A percentile compares a stretch with the other conserved stretches of the same genome.
These are phyloP conservation scores for Schoenoplectus tabernaemontani DNA, from an alignment of 202 grass and related monocot genomes.

Conservation along the genomic window DNA sequence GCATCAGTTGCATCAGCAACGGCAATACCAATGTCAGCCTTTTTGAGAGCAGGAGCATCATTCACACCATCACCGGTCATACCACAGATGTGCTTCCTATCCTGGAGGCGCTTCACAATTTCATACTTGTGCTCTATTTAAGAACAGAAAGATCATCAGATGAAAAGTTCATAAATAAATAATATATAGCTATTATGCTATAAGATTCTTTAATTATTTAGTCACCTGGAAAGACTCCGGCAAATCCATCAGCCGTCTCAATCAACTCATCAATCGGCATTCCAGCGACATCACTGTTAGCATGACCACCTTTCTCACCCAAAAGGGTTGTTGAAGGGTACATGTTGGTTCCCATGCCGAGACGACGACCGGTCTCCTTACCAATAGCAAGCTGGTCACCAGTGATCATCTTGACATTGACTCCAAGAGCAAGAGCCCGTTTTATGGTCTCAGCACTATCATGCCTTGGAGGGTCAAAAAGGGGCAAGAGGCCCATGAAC, in stretches of 20 bases:
- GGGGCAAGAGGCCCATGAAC: slow-evolving; percentile 68
- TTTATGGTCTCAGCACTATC: slow-evolving; percentile 93
- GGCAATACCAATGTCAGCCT: slow-evolving; percentile 93
- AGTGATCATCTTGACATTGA: slow-evolving; percentile 96
- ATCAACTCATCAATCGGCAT: slow-evolving; percentile 84
- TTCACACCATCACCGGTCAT: slow-evolving; percentile 95
- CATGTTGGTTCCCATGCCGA: slow-evolving; percentile 97
- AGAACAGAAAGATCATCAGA: not conserved
- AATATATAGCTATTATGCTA: not conserved
- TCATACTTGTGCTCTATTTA: slow-evolving; percentile 83
- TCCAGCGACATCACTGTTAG: slow-evolving; percentile 38
- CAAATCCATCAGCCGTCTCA: slow-evolving; percentile 85
- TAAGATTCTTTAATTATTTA: slow-evolving; percentile 1
- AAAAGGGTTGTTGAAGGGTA: slow-evolving; percentile 77
- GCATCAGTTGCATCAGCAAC: slow-evolving; percentile 92
- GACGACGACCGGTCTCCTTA: slow-evolving; percentile 72
- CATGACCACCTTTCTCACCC: slow-evolving; percentile 43
- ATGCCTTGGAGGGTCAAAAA: slow-evolving; percentile 84
- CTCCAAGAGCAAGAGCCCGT: slow-evolving; percentile 63
- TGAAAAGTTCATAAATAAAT: not conserved
- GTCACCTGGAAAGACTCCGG: slow-evolving; percentile 61
- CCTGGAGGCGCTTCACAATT: slow-evolving; percentile 86
- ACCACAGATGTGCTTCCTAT: slow-evolving; percentile 72
- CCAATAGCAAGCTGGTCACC: slow-evolving; percentile 90
- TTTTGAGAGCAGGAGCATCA: slow-evolving; percentile 91